These are phyloP conservation scores for Adansonia grandidieri DNA, from an alignment of 441 rosid species.

Conservation along the genomic window DNA sequence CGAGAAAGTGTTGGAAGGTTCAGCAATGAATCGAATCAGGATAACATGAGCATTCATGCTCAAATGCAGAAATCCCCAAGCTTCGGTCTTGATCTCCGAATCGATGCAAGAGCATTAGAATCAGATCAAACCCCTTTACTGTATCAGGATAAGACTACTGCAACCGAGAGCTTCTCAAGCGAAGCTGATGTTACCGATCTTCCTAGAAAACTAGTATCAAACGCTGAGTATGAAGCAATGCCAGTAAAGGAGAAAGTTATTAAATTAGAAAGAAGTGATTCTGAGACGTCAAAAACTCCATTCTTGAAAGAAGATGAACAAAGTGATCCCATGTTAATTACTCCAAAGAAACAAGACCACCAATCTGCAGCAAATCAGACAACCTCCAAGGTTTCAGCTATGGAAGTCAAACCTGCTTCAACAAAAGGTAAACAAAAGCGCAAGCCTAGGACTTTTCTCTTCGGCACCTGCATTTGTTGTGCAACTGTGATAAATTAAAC, in stretches of 20 bases:
- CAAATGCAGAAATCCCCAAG: slow-evolving; percentile 9
- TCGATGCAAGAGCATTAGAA: slow-evolving; percentile 7
- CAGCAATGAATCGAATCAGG: slow-evolving; percentile 43
- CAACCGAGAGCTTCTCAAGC: slow-evolving; percentile 31
- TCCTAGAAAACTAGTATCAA: slow-evolving; percentile 17
- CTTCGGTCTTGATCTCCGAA: background rate
- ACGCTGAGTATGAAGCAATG: slow-evolving; percentile 24
- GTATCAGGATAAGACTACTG: background rate
- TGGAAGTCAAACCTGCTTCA: slow-evolving; percentile 35
- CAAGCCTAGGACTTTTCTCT: slow-evolving; percentile 58
- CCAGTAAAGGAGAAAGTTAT: slow-evolving; percentile 53
- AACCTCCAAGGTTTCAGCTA: slow-evolving; percentile 31
- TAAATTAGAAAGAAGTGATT: slow-evolving; percentile 50
- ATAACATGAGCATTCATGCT: background rate
- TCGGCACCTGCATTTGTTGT: slow-evolving; percentile 77
- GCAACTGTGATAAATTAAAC: slow-evolving; percentile 51
- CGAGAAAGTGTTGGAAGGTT: slow-evolving; percentile 33
- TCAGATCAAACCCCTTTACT: background rate
- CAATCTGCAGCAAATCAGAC: slow-evolving; percentile 34
- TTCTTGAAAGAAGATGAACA: slow-evolving; percentile 42
- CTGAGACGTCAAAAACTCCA: slow-evolving; percentile 48
- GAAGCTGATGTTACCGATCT: slow-evolving; percentile 27
- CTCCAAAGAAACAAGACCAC: slow-evolving; percentile 37
- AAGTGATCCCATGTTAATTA: slow-evolving; percentile 25
- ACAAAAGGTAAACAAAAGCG: slow-evolving; percentile 56